These are phyloP conservation scores for Jacaranda copaia DNA, from an alignment of 257 asterid species.

Conservation along the genomic window DNA sequence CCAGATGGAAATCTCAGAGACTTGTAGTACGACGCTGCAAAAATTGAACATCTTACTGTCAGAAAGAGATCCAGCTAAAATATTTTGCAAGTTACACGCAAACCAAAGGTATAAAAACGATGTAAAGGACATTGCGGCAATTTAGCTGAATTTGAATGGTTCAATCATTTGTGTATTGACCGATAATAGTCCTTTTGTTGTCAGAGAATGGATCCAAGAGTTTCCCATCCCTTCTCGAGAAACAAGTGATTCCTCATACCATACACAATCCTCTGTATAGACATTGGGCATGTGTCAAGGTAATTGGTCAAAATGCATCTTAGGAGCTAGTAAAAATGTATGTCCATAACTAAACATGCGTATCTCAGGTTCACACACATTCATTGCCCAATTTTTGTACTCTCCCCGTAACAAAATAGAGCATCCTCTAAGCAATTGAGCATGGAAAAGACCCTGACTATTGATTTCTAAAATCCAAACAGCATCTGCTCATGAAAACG, in stretches of 20 bases:
- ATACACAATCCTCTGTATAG: no score
- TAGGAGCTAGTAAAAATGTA: background rate
- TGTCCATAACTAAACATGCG: background rate
- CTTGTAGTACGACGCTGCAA: background rate
- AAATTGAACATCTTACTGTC: background rate
- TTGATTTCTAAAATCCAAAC: no score
- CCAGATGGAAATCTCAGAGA: background rate
- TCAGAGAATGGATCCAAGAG: no score
- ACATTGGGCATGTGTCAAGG: background rate
- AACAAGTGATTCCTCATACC: no score
- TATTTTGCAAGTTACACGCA: background rate
- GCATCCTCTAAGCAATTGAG: background rate
- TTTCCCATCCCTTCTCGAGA: no score
- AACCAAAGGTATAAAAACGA: background rate
- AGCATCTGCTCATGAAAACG: no score
- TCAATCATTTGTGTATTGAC: background rate
- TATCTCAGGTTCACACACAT: background rate
- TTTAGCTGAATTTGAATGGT: background rate
- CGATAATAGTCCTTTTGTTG: no score
- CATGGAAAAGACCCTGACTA: background rate
- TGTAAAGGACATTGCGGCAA: background rate
- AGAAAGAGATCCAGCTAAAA: background rate
- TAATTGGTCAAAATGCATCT: background rate
- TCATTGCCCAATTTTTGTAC: background rate
- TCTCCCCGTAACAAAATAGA: background rate